Conservation (phyloP, 441 rosid genomes). For the Mallotus repandus region DNA sequence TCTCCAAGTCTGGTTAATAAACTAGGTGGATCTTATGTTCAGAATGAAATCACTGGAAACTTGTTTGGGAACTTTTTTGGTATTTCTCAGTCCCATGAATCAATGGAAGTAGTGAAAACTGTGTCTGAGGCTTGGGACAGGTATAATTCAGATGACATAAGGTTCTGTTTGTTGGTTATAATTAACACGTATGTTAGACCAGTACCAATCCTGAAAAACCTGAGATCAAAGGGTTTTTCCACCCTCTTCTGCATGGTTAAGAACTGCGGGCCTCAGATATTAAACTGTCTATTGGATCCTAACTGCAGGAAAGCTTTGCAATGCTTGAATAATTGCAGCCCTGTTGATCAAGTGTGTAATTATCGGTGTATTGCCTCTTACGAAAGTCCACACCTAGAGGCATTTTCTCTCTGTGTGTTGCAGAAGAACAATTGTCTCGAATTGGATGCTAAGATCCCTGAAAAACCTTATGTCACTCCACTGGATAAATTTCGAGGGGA, state of each 20-base stretch:
- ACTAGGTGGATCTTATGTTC: conserved; percentile 56
- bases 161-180: conserved; percentile 73
- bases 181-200: conserved; percentile 84
- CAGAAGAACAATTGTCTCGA: conserved; percentile 85
- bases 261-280: conserved; percentile 79
- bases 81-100: conserved; percentile 35
- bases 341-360: conserved; percentile 89
- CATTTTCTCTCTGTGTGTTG: conserved; percentile 77
- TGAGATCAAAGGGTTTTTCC: conserved; percentile 86
- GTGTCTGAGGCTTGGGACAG: conserved; percentile 82
- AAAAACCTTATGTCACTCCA: conserved; percentile 63
- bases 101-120: conserved; percentile 51
- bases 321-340: conserved; percentile 89
- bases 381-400: conserved; percentile 80
- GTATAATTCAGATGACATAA: conserved; percentile 74
- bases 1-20: conserved; percentile 46
- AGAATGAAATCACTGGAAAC: conserved; percentile 26
- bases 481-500: conserved; percentile 64
- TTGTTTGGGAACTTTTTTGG: conserved; percentile 34
- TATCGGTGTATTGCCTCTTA: conserved; percentile 90
- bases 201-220: conserved; percentile 62
- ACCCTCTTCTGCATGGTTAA: conserved; percentile 77
- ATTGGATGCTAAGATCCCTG: conserved; percentile 72
- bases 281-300: conserved; percentile 81
- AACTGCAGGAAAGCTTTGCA: conserved; percentile 87